phyloP scores from a whole-genome alignment of 352 stramenopile species.

The Globisporangium carolinianum region DNA sequence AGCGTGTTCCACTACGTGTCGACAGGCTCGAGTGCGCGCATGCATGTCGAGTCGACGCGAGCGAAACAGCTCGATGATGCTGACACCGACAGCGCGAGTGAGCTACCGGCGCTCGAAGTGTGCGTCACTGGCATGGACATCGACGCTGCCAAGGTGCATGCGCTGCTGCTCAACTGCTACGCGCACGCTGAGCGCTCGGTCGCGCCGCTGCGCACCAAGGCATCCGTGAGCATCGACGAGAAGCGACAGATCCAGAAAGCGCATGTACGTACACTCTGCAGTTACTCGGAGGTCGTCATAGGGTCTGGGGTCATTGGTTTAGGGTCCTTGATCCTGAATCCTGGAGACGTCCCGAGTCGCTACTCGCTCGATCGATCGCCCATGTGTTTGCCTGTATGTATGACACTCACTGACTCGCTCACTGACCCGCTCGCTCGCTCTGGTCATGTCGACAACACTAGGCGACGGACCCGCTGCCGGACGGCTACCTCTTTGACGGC shows the following conservation, averaged over 20 bases:
- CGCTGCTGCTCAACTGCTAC: conserved; percentile 59
- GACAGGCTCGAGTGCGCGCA: conserved; percentile 35
- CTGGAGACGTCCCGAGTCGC: too few relatives aligned
- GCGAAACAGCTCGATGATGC: background rate
- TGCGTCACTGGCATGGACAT: conserved; percentile 41
- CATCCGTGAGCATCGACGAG: conserved; percentile 41
- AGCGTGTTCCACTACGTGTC: conserved; percentile 54
- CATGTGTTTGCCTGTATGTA: too few relatives aligned
- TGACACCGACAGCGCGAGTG: background rate
- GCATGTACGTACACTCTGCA: conserved; percentile 37
- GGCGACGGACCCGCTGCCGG: conserved; percentile 58
- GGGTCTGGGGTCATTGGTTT: background rate
- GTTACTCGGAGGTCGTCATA: too few relatives aligned
- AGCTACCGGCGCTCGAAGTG: conserved; percentile 19
- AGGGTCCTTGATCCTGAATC: background rate
- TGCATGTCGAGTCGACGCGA: conserved; percentile 14
- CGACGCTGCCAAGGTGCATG: conserved; percentile 31
- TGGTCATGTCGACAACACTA: conserved; percentile 6
- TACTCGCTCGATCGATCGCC: too few relatives aligned
- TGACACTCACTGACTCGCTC: background rate
- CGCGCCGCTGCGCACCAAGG: conserved; percentile 30
- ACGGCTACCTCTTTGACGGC: conserved; percentile 68
- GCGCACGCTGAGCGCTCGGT: conserved; percentile 27
- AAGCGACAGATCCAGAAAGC: conserved; percentile 62
- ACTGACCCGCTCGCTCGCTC: background rate